Conservation (phyloP, 2,329 filamentous ascomycete species). For the Cordyceps sp. region DNA sequence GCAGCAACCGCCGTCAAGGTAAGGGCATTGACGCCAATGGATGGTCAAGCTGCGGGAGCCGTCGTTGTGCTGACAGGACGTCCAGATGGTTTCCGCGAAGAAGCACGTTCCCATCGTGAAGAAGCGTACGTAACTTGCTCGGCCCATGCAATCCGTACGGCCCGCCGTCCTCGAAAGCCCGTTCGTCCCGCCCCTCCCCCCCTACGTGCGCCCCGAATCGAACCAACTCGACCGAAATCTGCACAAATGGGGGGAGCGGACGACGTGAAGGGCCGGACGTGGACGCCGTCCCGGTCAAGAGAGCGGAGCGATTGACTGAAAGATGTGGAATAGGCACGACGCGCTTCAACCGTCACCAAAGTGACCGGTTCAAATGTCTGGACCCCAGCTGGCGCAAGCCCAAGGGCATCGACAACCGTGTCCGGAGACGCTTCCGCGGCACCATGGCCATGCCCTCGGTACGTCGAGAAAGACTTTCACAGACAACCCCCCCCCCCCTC, state of each 20-base stretch:
- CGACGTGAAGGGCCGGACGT: too few species aligned
- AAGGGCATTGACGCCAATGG: slow-evolving; percentile 4
- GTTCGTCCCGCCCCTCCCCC: not conserved
- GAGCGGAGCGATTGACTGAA: too few species aligned
- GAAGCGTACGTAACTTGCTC: slow-evolving; percentile 68
- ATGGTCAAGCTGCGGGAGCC: not conserved
- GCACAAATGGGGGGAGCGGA: too few species aligned
- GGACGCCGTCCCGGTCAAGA: too few species aligned
- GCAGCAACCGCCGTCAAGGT: slow-evolving; percentile 25
- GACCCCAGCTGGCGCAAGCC: slow-evolving; percentile 93
- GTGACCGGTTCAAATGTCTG: slow-evolving; percentile 89
- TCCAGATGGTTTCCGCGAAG: slow-evolving; percentile 95
- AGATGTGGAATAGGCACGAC: slow-evolving; percentile 52
- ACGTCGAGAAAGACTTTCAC: slow-evolving; percentile 39
- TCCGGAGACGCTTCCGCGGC: slow-evolving; percentile 94
- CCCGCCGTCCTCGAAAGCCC: not conserved
- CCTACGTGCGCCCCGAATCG: too few species aligned
- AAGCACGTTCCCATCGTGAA: slow-evolving; percentile 99
- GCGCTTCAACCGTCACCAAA: slow-evolving; percentile 95
- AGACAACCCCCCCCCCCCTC: too few species aligned
- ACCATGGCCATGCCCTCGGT: slow-evolving; percentile 96
- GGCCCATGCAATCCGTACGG: slow-evolving; percentile 2
- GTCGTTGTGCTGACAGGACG: slow-evolving; percentile 13
- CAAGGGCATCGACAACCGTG: slow-evolving; percentile 99
- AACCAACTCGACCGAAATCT: slow-evolving; percentile 1